phyloP scores from a whole-genome alignment of 352 stramenopile genomes.

The Phytophthora rubi region DNA sequence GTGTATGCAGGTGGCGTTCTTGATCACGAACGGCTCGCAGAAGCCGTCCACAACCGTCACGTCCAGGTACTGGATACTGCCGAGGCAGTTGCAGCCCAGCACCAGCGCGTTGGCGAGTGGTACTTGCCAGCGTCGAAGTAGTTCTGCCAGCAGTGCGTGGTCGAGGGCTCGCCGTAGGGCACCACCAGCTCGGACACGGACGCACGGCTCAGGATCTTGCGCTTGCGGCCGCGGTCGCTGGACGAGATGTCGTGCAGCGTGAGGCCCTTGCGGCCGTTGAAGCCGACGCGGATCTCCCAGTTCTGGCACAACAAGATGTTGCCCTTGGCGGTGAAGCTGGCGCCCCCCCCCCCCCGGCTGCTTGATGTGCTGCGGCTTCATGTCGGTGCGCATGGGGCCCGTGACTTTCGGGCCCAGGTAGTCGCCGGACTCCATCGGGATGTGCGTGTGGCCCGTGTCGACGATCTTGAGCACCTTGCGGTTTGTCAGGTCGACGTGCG shows the following conservation, averaged over 20 bases:
- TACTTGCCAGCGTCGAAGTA: constrained; percentile 89
- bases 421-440: constrained; percentile 50
- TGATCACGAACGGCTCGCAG: constrained; percentile 39
- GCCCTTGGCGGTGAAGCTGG: constrained; percentile 71
- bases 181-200: constrained; percentile 88
- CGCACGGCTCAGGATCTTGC: constrained; percentile 70
- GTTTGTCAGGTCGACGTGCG: constrained; percentile 53
- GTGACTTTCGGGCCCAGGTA: constrained; percentile 50
- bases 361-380: constrained; percentile 73
- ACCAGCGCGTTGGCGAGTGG: constrained; percentile 75
- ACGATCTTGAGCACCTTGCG: constrained; percentile 48
- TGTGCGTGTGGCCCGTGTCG: constrained; percentile 54
- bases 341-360: constrained; percentile 79
- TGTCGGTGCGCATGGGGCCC: constrained; percentile 46
- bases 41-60: constrained; percentile 36
- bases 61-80: constrained; percentile 37
- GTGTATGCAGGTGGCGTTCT: constrained; percentile 27
- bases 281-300: constrained; percentile 82
- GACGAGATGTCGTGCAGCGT: constrained; percentile 54
- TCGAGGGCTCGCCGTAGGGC: constrained; percentile 75
- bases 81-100: constrained; percentile 15
- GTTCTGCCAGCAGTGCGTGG: constrained; percentile 80
- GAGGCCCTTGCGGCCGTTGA: constrained; percentile 82
- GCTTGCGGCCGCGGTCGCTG: constrained; percentile 51
- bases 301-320: constrained; percentile 81